Evolutionary conservation across 2,329 filamentous ascomycete genomes (phyloP).

Genomic region (Aspergillus persii): DNA sequence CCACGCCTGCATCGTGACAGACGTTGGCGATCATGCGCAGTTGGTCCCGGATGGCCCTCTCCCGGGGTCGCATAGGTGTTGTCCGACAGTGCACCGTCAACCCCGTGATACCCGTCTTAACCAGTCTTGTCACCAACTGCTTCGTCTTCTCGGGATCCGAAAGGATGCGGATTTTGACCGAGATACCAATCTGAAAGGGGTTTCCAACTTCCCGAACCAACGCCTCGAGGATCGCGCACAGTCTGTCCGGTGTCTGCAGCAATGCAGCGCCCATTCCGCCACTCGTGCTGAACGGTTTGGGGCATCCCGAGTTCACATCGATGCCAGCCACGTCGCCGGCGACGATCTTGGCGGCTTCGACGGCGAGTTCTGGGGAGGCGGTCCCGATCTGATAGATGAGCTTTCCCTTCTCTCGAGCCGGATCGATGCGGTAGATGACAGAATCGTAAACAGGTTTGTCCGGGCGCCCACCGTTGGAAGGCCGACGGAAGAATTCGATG

Average conservation of each 20-base stretch:
- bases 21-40: constrained; percentile 77
- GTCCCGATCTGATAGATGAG: constrained; percentile 94
- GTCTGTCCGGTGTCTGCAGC: constrained; percentile 76
- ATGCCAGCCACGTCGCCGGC: constrained; percentile 88
- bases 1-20: constrained; percentile 81
- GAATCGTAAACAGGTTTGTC: constrained; percentile 52
- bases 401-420: constrained; percentile 68
- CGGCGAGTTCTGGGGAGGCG: constrained; percentile 75
- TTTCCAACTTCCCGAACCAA: constrained; percentile 75
- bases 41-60: constrained; percentile 82
- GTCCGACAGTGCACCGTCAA: constrained; percentile 95
- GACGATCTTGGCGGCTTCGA: constrained; percentile 78
- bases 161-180: constrained; percentile 91
- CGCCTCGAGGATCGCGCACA: constrained; percentile 78
- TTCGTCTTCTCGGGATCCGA: constrained; percentile 74
- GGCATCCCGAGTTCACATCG: constrained; percentile 97
- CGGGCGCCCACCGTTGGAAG: constrained; percentile 62
- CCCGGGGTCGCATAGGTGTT: constrained; percentile 88
- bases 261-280: constrained; percentile 96
- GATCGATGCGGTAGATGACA: constrained; percentile 81
- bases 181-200: constrained; percentile 84
- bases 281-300: constrained; percentile 90
- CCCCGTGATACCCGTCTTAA: constrained; percentile 84
- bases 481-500: constrained; percentile 77
- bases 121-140: constrained; percentile 71